Evolutionary conservation across 2,329 filamentous ascomycete species (phyloP), one percentile per base, ranked within the genome.

Genomic region (Metarhizium humberi): DNA sequence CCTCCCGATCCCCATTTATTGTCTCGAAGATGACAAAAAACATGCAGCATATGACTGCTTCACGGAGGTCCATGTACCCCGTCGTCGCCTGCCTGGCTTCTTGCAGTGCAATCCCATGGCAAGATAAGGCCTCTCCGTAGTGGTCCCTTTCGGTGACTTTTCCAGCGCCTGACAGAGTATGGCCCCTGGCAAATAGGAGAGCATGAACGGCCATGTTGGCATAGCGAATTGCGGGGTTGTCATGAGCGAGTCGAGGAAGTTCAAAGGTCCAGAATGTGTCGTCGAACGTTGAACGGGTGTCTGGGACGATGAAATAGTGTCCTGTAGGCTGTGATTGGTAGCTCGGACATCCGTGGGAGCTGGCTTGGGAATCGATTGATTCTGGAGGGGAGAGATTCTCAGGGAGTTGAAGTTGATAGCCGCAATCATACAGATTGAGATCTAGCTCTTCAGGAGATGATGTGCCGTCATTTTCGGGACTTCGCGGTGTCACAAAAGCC

Each of bases 11-110:
- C 25, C 67, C 69, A 56, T 74, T 70, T 43, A 72, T 54, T 2
- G 65, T 63, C 54, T 73, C 70, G 52, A 73, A 72, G 52, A 70
- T 64, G 54, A 68, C 64, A 58, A 73, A 72, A 46, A 73, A 65
- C 50, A 73, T 62, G 53, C 66, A 71, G 55, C 69, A 68, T 3
- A 72, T 52, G 10, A 71, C 64, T 2, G 69, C 67, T 3, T 66
- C 62, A 11, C 60, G 60, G 2, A 67, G 57, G 32, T 60, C 61
- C 5, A 56, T 58, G 6, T 57, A 55, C 6, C 55, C 53, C 3
- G 58, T 51, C 7, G 56, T 59, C 2, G 64, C 55, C 11, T 61
- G 59, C 2, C 64, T 58, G 14, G 69, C 58, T 16, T 66, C 62
- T 18, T 62, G 62, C 6, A 71, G 57, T 1, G 70, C 70, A 1